phyloP scores from a whole-genome alignment of 441 rosid species.

The Kokia cookei region DNA sequence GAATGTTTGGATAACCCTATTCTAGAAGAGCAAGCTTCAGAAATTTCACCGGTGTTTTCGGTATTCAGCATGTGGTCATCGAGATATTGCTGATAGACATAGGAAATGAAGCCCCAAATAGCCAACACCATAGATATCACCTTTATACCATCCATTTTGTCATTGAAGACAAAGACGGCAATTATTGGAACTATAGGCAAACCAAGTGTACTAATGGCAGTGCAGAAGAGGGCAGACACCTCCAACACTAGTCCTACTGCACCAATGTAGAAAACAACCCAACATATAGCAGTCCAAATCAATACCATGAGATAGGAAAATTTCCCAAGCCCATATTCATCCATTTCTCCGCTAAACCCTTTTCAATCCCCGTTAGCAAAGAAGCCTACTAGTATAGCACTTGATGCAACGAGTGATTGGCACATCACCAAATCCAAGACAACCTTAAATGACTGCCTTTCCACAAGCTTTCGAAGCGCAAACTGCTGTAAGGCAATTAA shows the following conservation, averaged over 20 bases:
- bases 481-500: constrained; percentile 24
- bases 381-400: constrained; percentile 26
- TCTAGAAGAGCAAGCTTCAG: not conserved
- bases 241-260: constrained; percentile 35
- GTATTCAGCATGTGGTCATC: constrained; percentile 18
- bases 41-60: not conserved
- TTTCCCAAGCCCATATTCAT: constrained; percentile 27
- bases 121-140: constrained; percentile 32
- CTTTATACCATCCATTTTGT: constrained; percentile 31
- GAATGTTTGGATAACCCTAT: not conserved
- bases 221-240: constrained; percentile 37
- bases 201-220: constrained; percentile 28
- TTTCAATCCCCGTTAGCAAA: constrained; percentile 40
- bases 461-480: constrained; percentile 25
- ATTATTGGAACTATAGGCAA: constrained; percentile 35
- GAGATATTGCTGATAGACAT: constrained; percentile 41
- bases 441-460: constrained; percentile 19
- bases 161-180: constrained; percentile 32
- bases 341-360: constrained; percentile 26
- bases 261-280: constrained; percentile 29
- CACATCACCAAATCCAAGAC: constrained; percentile 26
- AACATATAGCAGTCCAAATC: constrained; percentile 39
- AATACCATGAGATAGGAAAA: constrained; percentile 35
- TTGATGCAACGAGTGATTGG: constrained; percentile 26
- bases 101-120: constrained; percentile 39